Evolutionary conservation across 225 moss, liverwort and hornwort genomes (phyloP).

Genomic region (Lunularia cruciata): DNA sequence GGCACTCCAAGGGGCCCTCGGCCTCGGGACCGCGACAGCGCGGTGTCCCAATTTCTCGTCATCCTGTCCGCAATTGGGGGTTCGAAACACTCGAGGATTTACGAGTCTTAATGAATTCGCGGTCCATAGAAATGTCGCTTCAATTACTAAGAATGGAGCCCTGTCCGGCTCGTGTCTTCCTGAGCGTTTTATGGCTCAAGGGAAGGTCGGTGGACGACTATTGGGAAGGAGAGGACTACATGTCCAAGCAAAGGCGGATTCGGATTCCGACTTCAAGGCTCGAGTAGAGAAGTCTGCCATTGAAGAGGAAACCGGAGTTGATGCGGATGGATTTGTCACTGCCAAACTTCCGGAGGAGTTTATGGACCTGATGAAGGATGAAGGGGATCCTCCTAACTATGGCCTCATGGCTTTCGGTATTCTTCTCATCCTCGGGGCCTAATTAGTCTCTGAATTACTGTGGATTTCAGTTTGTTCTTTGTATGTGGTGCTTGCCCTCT

Average conservation of each 20-base stretch:
- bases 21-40: conserved; percentile 1
- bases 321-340: conserved; percentile 29
- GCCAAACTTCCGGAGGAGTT: conserved; percentile 31
- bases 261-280: neutral
- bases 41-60: neutral
- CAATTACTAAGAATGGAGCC: conserved; percentile 12
- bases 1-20: conserved; percentile 1
- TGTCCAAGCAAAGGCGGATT: neutral
- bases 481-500: neutral
- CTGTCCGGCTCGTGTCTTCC: neutral
- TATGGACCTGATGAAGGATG: conserved; percentile 40
- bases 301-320: conserved; percentile 27
- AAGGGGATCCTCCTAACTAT: conserved; percentile 33
- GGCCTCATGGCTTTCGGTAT: conserved; percentile 34
- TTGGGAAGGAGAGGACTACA: neutral
- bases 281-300: conserved; percentile 13
- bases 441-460: neutral
- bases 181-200: neutral
- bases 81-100: neutral
- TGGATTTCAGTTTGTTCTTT: neutral
- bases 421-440: neutral
- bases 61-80: neutral
- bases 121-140: neutral
- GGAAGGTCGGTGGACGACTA: neutral
- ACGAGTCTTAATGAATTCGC: neutral